These are phyloP conservation scores for Thelephora terrestris DNA, from an alignment of 1,284 basidiomycete genomes.

Conservation along the genomic window DNA sequence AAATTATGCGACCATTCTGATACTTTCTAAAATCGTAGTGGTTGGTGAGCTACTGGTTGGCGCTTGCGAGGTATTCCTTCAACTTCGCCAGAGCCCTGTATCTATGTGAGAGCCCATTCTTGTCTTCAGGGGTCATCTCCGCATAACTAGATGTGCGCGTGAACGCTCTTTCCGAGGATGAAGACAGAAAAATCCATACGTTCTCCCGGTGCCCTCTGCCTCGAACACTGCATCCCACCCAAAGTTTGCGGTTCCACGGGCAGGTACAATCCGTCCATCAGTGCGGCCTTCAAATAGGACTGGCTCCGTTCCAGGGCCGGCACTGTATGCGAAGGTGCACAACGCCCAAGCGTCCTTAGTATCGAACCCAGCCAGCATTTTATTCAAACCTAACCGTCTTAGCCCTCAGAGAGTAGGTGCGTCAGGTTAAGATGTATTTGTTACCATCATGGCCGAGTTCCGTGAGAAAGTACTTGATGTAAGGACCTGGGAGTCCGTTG, in stretches of 20 bases:
- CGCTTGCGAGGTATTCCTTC: constrained; percentile 44
- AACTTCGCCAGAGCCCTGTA: constrained; percentile 83
- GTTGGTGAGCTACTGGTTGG: no score
- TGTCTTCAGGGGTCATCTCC: constrained; percentile 83
- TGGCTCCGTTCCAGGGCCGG: constrained; percentile 71
- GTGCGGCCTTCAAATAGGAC: constrained; percentile 91
- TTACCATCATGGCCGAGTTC: constrained; percentile 70
- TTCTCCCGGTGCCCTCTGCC: constrained; percentile 63
- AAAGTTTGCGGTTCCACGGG: constrained; percentile 69
- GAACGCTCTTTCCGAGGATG: neutral
- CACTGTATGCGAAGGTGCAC: constrained; percentile 93
- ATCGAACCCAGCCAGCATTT: constrained; percentile 75
- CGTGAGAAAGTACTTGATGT: constrained; percentile 89
- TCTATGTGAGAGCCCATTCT: constrained; percentile 87
- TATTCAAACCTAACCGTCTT: constrained; percentile 64
- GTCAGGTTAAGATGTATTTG: neutral
- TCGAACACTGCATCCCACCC: constrained; percentile 94
- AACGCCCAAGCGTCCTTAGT: constrained; percentile 80
- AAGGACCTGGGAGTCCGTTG: constrained; percentile 88
- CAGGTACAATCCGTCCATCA: constrained; percentile 79
- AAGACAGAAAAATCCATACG: constrained; percentile 38
- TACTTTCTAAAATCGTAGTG: no score
- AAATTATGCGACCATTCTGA: no score
- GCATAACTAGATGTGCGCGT: constrained; percentile 56
- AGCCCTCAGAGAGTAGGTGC: neutral